Percentiles rank a stretch among this genome's conserved stretches.
Conservation (phyloP, 352 stramenopile species). For the Phytophthora lateralis region DNA sequence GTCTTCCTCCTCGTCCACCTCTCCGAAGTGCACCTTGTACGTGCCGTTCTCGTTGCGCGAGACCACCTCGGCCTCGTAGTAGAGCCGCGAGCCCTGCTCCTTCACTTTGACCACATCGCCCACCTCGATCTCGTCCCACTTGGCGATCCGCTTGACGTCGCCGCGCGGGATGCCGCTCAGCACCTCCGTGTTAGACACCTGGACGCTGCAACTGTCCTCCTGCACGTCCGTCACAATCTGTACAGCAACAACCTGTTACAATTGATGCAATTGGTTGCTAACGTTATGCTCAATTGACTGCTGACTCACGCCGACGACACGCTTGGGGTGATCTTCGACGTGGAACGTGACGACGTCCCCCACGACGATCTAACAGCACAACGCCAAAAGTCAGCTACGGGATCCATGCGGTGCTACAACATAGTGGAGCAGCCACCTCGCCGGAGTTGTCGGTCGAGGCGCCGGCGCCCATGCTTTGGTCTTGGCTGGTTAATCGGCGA, state of each 20-base stretch:
- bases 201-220: conserved; percentile 50
- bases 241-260: background rate
- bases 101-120: conserved; percentile 71
- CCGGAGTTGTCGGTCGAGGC: conserved; percentile 38
- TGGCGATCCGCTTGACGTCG: conserved; percentile 63
- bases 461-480: conserved; percentile 40
- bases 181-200: conserved; percentile 59
- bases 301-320: conserved; percentile 57
- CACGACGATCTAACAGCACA: conserved; percentile 53
- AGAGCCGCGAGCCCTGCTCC: conserved; percentile 59
- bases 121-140: conserved; percentile 69
- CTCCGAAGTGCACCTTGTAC: conserved; percentile 68
- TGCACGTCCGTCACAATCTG: conserved; percentile 60
- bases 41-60: conserved; percentile 55
- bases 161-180: conserved; percentile 41
- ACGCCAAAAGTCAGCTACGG: background rate
- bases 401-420: background rate
- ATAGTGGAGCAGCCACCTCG: conserved; percentile 23
- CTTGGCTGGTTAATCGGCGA: background rate
- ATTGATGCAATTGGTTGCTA: background rate
- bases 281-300: background rate
- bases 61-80: conserved; percentile 67
- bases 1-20: conserved; percentile 62
- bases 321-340: conserved; percentile 49
- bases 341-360: conserved; percentile 66